Conservation (phyloP, 768 basidiomycete genomes). For the Tremella yokohamensis region DNA sequence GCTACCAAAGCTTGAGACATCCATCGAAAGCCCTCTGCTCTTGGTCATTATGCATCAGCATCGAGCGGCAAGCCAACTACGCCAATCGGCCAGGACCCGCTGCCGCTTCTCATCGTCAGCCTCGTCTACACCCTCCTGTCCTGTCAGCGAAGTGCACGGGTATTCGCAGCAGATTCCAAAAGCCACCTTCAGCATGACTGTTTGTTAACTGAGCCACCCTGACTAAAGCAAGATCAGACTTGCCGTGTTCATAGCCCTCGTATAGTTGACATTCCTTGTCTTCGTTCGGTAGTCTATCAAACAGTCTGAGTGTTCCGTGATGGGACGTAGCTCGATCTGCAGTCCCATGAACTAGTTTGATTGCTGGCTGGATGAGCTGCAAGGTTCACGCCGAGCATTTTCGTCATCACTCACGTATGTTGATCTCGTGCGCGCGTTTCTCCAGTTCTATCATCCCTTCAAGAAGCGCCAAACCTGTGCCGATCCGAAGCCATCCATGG, state of each 20-base stretch:
- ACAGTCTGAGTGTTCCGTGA: conserved; percentile 44
- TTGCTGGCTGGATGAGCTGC: conserved; percentile 26
- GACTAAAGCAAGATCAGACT: conserved; percentile 9
- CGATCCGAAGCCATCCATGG: conserved; percentile 49
- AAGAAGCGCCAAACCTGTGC: conserved; percentile 49
- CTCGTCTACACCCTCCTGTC: conserved; percentile 44
- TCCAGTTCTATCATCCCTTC: conserved; percentile 46
- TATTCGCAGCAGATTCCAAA: not conserved
- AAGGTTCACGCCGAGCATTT: too few relatives aligned
- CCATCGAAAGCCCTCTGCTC: too few relatives aligned
- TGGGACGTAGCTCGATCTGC: conserved; percentile 50
- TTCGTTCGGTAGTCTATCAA: conserved; percentile 38
- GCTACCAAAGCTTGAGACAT: too few relatives aligned
- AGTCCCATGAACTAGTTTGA: conserved; percentile 51
- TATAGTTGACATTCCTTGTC: conserved; percentile 52
- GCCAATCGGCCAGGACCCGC: conserved; percentile 49
- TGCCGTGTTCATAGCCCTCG: conserved; percentile 52
- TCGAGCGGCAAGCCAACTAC: conserved; percentile 46
- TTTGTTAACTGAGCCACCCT: conserved; percentile 1
- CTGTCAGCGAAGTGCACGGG: not conserved
- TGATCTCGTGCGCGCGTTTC: conserved; percentile 41
- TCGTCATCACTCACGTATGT: conserved; percentile 43
- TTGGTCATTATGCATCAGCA: conserved; percentile 20
- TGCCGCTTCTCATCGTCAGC: conserved; percentile 51
- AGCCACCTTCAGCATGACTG: conserved; percentile 46